These are phyloP conservation scores for Penicillium occitanis DNA, from an alignment of 2,329 filamentous ascomycete species.

Conservation along the genomic window DNA sequence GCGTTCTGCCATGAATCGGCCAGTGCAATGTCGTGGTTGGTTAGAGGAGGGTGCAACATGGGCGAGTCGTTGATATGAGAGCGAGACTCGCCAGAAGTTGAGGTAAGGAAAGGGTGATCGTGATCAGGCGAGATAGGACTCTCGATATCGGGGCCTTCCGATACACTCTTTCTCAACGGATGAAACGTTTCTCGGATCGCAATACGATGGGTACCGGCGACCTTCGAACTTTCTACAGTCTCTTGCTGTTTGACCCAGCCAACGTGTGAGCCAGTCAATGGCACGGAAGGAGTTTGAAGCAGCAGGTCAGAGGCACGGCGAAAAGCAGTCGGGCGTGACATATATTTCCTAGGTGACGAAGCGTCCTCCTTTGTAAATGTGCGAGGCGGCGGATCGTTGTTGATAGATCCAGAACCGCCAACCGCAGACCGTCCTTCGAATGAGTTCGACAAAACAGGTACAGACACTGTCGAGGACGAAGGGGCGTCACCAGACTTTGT, in stretches of 20 bases:
- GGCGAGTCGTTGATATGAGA: slow-evolving; percentile 26
- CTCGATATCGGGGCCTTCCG: slow-evolving; percentile 29
- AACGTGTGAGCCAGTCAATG: slow-evolving; percentile 30
- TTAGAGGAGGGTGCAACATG: slow-evolving; percentile 26
- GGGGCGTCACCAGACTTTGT: slow-evolving; percentile 36
- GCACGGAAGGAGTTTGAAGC: slow-evolving; percentile 29
- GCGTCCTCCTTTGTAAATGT: slow-evolving; percentile 21
- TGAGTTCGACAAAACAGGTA: not conserved
- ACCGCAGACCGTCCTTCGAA: slow-evolving; percentile 1
- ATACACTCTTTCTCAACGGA: slow-evolving; percentile 27
- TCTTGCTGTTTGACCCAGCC: slow-evolving; percentile 28
- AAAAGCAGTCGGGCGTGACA: slow-evolving; percentile 23
- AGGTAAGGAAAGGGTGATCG: slow-evolving; percentile 29
- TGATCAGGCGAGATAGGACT: slow-evolving; percentile 1
- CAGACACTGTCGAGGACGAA: slow-evolving; percentile 25
- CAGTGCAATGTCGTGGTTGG: slow-evolving; percentile 22
- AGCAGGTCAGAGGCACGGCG: slow-evolving; percentile 28
- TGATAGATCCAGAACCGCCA: slow-evolving; percentile 10
- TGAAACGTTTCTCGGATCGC: slow-evolving; percentile 25
- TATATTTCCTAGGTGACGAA: slow-evolving; percentile 25
- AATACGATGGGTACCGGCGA: slow-evolving; percentile 21
- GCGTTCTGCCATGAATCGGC: slow-evolving; percentile 25
- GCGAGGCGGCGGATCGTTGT: slow-evolving; percentile 25
- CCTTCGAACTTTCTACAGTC: slow-evolving; percentile 24
- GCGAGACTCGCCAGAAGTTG: slow-evolving; percentile 30